Evolutionary conservation across 2,329 filamentous ascomycete species (phyloP).

Genomic region (Aspergillus intermedius): DNA sequence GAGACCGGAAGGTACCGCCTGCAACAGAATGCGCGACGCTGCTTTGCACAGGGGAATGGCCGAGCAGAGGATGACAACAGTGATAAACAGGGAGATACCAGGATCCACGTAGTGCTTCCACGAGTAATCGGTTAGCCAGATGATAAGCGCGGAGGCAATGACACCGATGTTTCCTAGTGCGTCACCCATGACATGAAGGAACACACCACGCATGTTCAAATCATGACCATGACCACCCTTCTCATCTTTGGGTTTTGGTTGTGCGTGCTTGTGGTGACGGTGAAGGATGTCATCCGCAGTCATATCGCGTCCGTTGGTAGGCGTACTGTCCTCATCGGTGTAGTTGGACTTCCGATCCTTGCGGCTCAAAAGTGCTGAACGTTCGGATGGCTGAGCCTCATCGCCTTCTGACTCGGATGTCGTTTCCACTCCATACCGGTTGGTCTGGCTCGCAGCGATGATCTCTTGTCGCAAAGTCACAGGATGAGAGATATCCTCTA

Average conservation of each 20-base stretch:
- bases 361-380: constrained; percentile 32
- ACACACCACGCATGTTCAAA: constrained; percentile 84
- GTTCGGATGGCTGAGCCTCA: constrained; percentile 44
- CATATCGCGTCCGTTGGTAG: constrained; percentile 7
- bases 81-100: constrained; percentile 88
- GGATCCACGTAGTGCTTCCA: constrained; percentile 88
- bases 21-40: constrained; percentile 71
- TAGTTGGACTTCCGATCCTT: constrained; percentile 35
- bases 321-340: constrained; percentile 21
- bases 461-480: constrained; percentile 88
- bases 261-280: constrained; percentile 67
- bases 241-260: constrained; percentile 58
- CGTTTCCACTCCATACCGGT: constrained; percentile 51
- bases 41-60: constrained; percentile 48
- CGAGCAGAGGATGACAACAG: constrained; percentile 58
- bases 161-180: constrained; percentile 45
- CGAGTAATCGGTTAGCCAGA: constrained; percentile 79
- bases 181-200: constrained; percentile 54
- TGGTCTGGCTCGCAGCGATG: constrained; percentile 66
- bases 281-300: constrained; percentile 44
- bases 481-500: constrained; percentile 75
- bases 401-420: constrained; percentile 50
- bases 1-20: constrained; percentile 86
- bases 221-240: constrained; percentile 50
- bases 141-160: constrained; percentile 64